Percentiles rank a stretch among this genome's conserved stretches.
Conservation (phyloP, 495 filamentous ascomycete genomes). For the Aspergillus conjunctus region DNA sequence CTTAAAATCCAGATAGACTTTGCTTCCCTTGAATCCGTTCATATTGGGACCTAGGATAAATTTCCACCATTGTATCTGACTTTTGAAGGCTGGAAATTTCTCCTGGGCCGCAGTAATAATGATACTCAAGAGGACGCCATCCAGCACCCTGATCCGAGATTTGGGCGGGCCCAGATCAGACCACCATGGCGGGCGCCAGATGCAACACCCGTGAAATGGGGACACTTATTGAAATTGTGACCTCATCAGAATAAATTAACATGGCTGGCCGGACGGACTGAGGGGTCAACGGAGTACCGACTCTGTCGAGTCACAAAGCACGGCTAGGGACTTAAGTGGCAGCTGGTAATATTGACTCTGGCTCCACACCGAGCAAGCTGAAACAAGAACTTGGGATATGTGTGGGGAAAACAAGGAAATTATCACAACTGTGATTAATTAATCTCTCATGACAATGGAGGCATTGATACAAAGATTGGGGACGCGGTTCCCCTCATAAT, state of each 20-base stretch:
- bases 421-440: slow-evolving; percentile 6
- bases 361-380: slow-evolving; percentile 16
- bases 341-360: slow-evolving; percentile 1
- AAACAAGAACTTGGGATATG: slow-evolving; percentile 10
- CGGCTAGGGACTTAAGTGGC: slow-evolving; percentile 2
- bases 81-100: too few species aligned
- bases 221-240: not conserved
- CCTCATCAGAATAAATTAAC: slow-evolving; percentile 13
- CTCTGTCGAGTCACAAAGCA: not conserved
- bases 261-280: slow-evolving; percentile 3
- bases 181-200: slow-evolving; percentile 5
- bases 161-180: slow-evolving; percentile 23
- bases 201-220: slow-evolving; percentile 4
- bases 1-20: slow-evolving; percentile 4
- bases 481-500: not conserved
- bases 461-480: not conserved
- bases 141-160: slow-evolving; percentile 1
- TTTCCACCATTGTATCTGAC: too few species aligned
- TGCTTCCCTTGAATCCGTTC: not conserved
- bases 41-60: too few species aligned
- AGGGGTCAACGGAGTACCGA: slow-evolving; percentile 3
- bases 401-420: slow-evolving; percentile 18
- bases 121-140: not conserved
- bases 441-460: not conserved
- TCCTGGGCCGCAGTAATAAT: too few species aligned